Percentiles rank a stretch among this genome's conserved stretches.
Evolutionary conservation across 306 rosid species (phyloP).

Genomic region (Cucurbita moschata): DNA sequence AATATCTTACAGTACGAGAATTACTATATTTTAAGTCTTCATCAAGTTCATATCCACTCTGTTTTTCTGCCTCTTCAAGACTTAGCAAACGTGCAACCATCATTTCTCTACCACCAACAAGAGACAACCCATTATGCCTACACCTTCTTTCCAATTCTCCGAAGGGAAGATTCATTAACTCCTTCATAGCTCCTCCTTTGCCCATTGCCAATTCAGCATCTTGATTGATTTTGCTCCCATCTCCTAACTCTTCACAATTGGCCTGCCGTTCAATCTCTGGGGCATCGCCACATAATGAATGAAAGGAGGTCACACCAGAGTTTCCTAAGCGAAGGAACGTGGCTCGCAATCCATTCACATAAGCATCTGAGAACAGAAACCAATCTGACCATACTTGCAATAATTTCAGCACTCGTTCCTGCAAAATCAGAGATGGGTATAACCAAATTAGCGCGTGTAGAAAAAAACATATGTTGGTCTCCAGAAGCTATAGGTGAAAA

Average conservation of each 20-base stretch:
- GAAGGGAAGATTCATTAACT: constrained; percentile 76
- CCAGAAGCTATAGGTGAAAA: neutral
- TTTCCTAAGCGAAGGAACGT: constrained; percentile 80
- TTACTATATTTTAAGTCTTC: constrained; percentile 68
- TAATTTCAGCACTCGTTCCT: constrained; percentile 94
- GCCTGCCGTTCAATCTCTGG: constrained; percentile 71
- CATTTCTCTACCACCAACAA: constrained; percentile 92
- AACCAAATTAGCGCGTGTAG: neutral
- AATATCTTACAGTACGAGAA: constrained; percentile 55
- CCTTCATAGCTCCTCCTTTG: constrained; percentile 86
- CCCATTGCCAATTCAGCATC: constrained; percentile 97
- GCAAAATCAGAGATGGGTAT: constrained; percentile 17
- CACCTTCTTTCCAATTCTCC: constrained; percentile 93
- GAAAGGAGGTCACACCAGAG: constrained; percentile 78
- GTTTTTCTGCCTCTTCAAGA: constrained; percentile 95
- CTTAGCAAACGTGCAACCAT: constrained; percentile 93
- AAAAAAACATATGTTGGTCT: neutral
- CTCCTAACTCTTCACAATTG: constrained; percentile 44
- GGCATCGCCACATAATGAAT: constrained; percentile 78
- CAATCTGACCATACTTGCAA: constrained; percentile 99
- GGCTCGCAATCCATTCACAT: constrained; percentile 90
- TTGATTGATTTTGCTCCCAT: constrained; percentile 54
- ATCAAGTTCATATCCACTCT: constrained; percentile 70
- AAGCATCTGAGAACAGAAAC: constrained; percentile 97
- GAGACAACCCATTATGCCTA: constrained; percentile 95